Evolutionary conservation across 2,329 filamentous ascomycete species (phyloP).

Genomic region (Monosporascus sp.): DNA sequence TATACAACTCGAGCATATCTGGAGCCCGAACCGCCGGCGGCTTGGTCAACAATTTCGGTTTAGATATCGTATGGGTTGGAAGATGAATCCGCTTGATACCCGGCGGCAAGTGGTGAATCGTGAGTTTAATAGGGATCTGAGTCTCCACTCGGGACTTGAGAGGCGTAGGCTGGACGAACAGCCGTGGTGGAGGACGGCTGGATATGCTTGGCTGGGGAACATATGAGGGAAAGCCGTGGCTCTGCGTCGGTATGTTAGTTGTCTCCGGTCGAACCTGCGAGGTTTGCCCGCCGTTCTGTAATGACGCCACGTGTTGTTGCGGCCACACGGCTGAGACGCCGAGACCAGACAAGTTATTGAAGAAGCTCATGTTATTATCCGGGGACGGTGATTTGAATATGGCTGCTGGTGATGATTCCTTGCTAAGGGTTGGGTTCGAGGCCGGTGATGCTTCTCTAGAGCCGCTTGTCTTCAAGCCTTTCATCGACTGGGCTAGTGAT

Average conservation of each 20-base stretch:
- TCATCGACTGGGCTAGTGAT: constrained; percentile 45
- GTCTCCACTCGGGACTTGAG: constrained; percentile 92
- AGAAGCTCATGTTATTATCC: constrained; percentile 33
- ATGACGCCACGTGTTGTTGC: constrained; percentile 9
- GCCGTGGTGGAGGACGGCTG: constrained; percentile 26
- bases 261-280: constrained; percentile 9
- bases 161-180: constrained; percentile 62
- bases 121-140: constrained; percentile 84
- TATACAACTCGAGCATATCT: constrained; percentile 74
- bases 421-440: constrained; percentile 45
- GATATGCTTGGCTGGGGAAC: constrained; percentile 8
- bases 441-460: constrained; percentile 52
- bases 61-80: constrained; percentile 86
- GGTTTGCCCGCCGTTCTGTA: constrained; percentile 4
- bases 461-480: constrained; percentile 37
- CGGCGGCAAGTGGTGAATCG: constrained; percentile 66
- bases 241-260: constrained; percentile 7
- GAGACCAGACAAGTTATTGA: constrained; percentile 20
- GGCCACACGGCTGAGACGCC: constrained; percentile 31
- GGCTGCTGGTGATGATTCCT: constrained; percentile 45
- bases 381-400: constrained; percentile 45
- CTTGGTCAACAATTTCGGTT: constrained; percentile 83
- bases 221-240: constrained; percentile 12
- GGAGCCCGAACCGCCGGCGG: constrained; percentile 57
- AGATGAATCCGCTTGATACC: constrained; percentile 78